Conservation (phyloP, 108 stramenopile species). For the Nitzschia inconspicua region DNA sequence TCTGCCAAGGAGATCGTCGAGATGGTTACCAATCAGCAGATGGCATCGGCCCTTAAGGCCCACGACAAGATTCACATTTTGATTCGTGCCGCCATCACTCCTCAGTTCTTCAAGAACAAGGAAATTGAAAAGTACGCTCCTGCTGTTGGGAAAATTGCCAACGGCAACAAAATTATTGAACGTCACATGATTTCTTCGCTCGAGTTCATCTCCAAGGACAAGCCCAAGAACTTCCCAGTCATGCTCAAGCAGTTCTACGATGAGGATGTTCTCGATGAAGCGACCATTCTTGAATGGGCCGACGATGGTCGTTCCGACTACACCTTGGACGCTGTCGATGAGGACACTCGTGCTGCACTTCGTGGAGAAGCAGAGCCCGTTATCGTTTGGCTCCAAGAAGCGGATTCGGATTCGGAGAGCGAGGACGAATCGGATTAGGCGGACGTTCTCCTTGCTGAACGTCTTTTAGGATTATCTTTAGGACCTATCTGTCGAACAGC, state of each 20-base stretch:
- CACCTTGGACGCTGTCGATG: slow-evolving; percentile 70
- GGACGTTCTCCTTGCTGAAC: too few species aligned
- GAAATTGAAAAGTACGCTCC: slow-evolving; percentile 67
- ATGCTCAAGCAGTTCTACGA: slow-evolving; percentile 90
- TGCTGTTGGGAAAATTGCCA: slow-evolving; percentile 57
- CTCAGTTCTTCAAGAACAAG: slow-evolving; percentile 83
- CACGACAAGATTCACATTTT: slow-evolving; percentile 87
- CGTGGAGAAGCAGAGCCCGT: slow-evolving; percentile 84
- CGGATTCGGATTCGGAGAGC: slow-evolving; percentile 67
- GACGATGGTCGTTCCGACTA: slow-evolving; percentile 77
- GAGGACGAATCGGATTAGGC: slow-evolving; percentile 39
- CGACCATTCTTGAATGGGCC: slow-evolving; percentile 90
- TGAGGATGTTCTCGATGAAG: slow-evolving; percentile 86
- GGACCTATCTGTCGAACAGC: too few species aligned
- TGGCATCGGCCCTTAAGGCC: slow-evolving; percentile 91
- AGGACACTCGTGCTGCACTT: slow-evolving; percentile 70
- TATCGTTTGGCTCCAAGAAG: slow-evolving; percentile 89
- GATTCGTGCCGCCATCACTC: slow-evolving; percentile 68
- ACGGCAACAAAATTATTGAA: slow-evolving; percentile 75
- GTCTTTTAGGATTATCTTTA: too few species aligned
- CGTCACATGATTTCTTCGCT: slow-evolving; percentile 81
- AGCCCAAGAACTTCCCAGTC: slow-evolving; percentile 89
- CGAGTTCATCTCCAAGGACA: slow-evolving; percentile 69
- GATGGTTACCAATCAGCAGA: slow-evolving; percentile 85
- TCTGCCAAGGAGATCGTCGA: slow-evolving; percentile 61